Evolutionary conservation across 73 alveolate species (phyloP), one percentile per base, ranked within the genome.

Genomic region (Paramecium octaurelia): DNA sequence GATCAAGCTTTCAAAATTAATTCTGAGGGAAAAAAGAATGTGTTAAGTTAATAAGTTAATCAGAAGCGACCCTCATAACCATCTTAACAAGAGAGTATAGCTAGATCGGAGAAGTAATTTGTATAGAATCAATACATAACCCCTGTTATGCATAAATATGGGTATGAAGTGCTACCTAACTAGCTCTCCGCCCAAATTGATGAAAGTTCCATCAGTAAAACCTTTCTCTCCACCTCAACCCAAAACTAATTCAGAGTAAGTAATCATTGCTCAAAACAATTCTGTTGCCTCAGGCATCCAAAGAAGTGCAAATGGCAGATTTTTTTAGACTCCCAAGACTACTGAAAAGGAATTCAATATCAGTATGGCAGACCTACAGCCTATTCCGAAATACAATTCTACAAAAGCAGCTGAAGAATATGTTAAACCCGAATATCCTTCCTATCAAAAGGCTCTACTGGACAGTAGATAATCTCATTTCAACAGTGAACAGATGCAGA

Each of bases 221-320:
- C 84, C 84, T 7, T 64, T 64, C 46, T 64, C 84, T 64, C 84
- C 84, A 31, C 44, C 84, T 14, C 29, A 64, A 64, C 84, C 84
- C 16, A 21, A 64, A 34, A 11, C 84, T 27, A 11, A 5, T 23
- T 4, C 14, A 12, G 84, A 64, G 48, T 20, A 27, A 23, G 50
- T 27, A 27, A 20, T 12, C 16, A 8, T 64, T 27, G 9, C 29
- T 34, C 9, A 64, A 64, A 64, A 64, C 31, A 31, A 64, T 31
- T 64, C 84, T 64, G 42, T 12, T 31, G 84, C 46, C 46, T 48
- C 84, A 20, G 21, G 21, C 31, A 54, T 54, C 21, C 9, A 54
- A 54, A 54, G 21, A 54, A 54, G 31, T 54, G 34, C 31, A 54
- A 54, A 54, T 16, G 69, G 11, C 36, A 54, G 31, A 54, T 54